These are phyloP conservation scores for Acmispon strigosus DNA, from an alignment of 306 rosid genomes.

Conservation along the genomic window DNA sequence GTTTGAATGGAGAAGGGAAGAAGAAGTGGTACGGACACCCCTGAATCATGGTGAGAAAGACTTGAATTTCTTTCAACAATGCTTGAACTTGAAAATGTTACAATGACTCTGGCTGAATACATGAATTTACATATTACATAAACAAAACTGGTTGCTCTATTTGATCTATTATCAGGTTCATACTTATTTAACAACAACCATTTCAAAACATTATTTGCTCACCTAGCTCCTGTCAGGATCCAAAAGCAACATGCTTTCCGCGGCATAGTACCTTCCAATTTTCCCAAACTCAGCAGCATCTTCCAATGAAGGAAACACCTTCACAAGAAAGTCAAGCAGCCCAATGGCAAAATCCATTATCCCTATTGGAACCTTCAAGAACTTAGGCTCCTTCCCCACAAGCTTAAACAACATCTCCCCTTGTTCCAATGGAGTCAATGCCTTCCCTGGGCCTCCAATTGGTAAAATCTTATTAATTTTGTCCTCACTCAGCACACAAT, in stretches of 20 bases:
- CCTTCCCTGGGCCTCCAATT: constrained; percentile 89
- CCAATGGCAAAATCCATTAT: constrained; percentile 89
- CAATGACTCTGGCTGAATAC: constrained; percentile 22
- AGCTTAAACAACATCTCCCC: constrained; percentile 81
- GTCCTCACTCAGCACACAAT: constrained; percentile 63
- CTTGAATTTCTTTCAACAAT: constrained; percentile 19
- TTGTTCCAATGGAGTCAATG: constrained; percentile 86
- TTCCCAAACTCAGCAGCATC: constrained; percentile 93
- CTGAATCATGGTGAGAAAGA: too few relatives aligned
- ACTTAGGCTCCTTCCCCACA: constrained; percentile 73
- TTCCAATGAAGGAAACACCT: constrained; percentile 75
- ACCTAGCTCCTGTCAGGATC: constrained; percentile 94
- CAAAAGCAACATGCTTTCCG: constrained; percentile 84
- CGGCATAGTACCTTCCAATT: constrained; percentile 97
- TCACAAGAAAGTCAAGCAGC: constrained; percentile 65
- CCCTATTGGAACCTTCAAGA: constrained; percentile 86
- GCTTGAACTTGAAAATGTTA: constrained; percentile 26
- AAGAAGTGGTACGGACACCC: too few relatives aligned
- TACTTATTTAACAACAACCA: not conserved
- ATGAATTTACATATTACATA: constrained; percentile 22
- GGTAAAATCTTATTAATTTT: constrained; percentile 70
- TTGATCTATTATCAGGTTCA: not conserved
- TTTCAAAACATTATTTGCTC: constrained; percentile 68
- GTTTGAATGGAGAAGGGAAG: too few relatives aligned
- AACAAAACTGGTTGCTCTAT: constrained; percentile 39